These are phyloP conservation scores for Entophlyctis luteolus DNA, from an alignment of 192 early-diverging fungal genomes.

Conservation along the genomic window DNA sequence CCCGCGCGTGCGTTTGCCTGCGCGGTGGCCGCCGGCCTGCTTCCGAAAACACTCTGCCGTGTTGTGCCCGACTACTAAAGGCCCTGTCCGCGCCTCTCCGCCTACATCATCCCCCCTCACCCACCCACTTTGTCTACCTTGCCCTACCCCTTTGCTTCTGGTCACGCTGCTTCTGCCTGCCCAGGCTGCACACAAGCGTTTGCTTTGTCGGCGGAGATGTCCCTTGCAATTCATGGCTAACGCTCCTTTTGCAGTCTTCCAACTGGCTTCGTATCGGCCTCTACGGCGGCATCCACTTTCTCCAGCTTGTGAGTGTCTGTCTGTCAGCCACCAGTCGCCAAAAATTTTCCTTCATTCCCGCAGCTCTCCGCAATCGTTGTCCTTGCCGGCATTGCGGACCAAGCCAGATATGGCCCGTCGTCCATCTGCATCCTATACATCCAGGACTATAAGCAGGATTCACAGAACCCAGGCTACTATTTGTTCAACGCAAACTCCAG, in stretches of 20 bases:
- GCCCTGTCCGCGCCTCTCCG: too few species aligned
- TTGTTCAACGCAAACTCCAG: conserved; percentile 26
- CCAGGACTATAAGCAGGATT: conserved; percentile 19
- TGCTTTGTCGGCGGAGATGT: too few species aligned
- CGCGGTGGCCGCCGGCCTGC: too few species aligned
- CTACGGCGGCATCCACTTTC: conserved; percentile 22
- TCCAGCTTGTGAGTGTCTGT: not conserved
- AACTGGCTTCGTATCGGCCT: conserved; percentile 29
- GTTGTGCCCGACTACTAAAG: too few species aligned
- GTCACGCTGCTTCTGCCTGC: too few species aligned
- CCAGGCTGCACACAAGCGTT: too few species aligned
- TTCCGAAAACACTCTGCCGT: too few species aligned
- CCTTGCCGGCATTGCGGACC: conserved; percentile 28
- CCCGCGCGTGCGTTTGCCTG: too few species aligned
- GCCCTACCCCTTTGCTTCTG: too few species aligned
- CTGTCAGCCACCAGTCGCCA: not conserved
- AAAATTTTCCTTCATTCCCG: not conserved
- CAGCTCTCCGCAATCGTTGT: conserved; percentile 26
- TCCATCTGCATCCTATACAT: conserved; percentile 31
- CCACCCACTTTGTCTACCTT: too few species aligned
- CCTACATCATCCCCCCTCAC: too few species aligned
- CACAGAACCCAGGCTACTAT: conserved; percentile 25
- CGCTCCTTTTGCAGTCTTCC: conserved; percentile 20
- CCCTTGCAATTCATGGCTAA: too few species aligned
- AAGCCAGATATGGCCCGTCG: conserved; percentile 30